These are phyloP conservation scores for Tetrapisispora pingtungensis DNA, from an alignment of 805 yeast species.

Conservation along the genomic window DNA sequence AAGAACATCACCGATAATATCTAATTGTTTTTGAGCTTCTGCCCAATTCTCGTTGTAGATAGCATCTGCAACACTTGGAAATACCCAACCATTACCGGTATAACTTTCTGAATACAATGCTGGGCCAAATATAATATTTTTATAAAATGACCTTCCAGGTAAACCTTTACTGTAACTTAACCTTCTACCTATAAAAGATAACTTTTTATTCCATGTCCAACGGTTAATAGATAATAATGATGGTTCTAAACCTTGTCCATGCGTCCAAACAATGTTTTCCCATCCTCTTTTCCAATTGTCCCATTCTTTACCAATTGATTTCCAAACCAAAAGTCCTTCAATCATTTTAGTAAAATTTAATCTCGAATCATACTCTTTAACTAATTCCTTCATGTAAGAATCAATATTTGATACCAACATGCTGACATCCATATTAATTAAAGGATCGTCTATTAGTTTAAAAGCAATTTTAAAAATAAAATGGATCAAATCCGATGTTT, in stretches of 20 bases:
- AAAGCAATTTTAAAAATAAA: conserved; percentile 42
- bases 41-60: conserved; percentile 41
- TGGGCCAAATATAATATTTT: conserved; percentile 60
- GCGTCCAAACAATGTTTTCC: conserved; percentile 39
- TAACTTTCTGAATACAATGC: conserved; percentile 46
- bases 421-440: conserved; percentile 55
- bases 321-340: conserved; percentile 32
- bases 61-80: conserved; percentile 68
- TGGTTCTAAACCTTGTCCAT: conserved; percentile 54
- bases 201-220: conserved; percentile 64
- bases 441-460: conserved; percentile 58
- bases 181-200: conserved; percentile 42
- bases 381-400: conserved; percentile 38
- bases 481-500: conserved; percentile 47
- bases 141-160: conserved; percentile 51
- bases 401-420: conserved; percentile 37
- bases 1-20: conserved; percentile 32
- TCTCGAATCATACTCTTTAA: conserved; percentile 11
- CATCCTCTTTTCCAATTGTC: conserved; percentile 51
- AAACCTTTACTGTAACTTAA: conserved; percentile 37
- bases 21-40: conserved; percentile 44
- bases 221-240: conserved; percentile 54
- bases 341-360: conserved; percentile 25
- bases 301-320: conserved; percentile 36
- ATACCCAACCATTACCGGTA: conserved; percentile 45